Percentiles rank a stretch among this genome's conserved stretches.
Conservation (phyloP, 805 yeast genomes). For the Candida koratica region DNA sequence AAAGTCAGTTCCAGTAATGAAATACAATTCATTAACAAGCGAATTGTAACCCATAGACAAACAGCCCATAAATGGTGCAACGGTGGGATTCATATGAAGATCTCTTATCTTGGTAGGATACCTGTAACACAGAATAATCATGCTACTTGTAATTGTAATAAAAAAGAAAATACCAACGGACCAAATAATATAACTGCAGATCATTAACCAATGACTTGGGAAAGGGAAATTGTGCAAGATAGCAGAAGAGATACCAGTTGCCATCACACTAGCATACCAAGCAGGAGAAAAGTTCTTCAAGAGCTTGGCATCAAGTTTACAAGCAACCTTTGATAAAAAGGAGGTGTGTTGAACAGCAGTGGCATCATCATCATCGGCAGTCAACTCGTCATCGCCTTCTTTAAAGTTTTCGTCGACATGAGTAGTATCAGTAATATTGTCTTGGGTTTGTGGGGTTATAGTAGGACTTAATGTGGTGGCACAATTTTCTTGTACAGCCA, state of each 20-base stretch:
- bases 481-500: slow-evolving; percentile 2
- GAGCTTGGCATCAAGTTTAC: background rate
- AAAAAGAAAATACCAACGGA: slow-evolving; percentile 51
- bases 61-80: slow-evolving; percentile 70
- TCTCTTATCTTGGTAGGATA: slow-evolving; percentile 22
- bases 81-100: slow-evolving; percentile 32
- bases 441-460: slow-evolving; percentile 59
- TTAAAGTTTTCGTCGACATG: background rate
- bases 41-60: slow-evolving; percentile 77
- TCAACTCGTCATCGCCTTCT: background rate
- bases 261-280: slow-evolving; percentile 80
- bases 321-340: background rate
- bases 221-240: slow-evolving; percentile 66
- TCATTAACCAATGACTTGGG: slow-evolving; percentile 52
- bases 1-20: slow-evolving; percentile 41
- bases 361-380: background rate
- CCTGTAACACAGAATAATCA: slow-evolving; percentile 36
- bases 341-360: background rate
- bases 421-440: background rate
- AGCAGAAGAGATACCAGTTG: slow-evolving; percentile 68
- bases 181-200: slow-evolving; percentile 61
- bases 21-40: slow-evolving; percentile 53
- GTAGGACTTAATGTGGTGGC: slow-evolving; percentile 28
- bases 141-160: slow-evolving; percentile 38
- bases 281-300: slow-evolving; percentile 34